Percentiles rank a stretch among this genome's conserved stretches.
Evolutionary conservation across 2,329 filamentous ascomycete genomes (phyloP).

Genomic region (Gnomoniopsis sp.): DNA sequence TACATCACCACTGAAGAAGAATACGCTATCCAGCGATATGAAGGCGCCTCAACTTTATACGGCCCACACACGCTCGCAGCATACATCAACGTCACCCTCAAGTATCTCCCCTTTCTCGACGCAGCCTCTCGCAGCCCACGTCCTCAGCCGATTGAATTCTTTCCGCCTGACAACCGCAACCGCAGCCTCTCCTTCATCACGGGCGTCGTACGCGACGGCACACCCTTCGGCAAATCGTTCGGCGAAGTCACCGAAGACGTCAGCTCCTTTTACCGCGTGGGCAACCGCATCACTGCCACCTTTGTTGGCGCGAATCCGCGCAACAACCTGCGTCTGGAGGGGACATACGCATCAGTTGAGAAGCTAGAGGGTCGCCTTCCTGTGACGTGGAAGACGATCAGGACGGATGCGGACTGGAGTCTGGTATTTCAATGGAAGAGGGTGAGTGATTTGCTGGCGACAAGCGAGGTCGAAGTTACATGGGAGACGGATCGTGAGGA

Average conservation of each 20-base stretch:
- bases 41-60: slow-evolving; percentile 85
- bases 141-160: slow-evolving; percentile 44
- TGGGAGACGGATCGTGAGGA: slow-evolving; percentile 72
- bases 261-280: slow-evolving; percentile 51
- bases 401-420: slow-evolving; percentile 78
- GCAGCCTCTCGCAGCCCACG: slow-evolving; percentile 37
- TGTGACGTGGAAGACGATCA: slow-evolving; percentile 59
- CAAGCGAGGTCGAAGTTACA: slow-evolving; percentile 72
- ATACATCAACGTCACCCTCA: slow-evolving; percentile 76
- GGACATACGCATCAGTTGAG: slow-evolving; percentile 77
- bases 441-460: slow-evolving; percentile 64
- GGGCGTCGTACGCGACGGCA: slow-evolving; percentile 69
- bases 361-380: slow-evolving; percentile 35
- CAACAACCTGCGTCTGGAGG: slow-evolving; percentile 77
- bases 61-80: slow-evolving; percentile 81
- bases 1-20: slow-evolving; percentile 79
- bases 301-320: slow-evolving; percentile 89
- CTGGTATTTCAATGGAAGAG: slow-evolving; percentile 78
- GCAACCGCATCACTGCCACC: slow-evolving; percentile 59
- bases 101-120: slow-evolving; percentile 64
- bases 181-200: slow-evolving; percentile 74
- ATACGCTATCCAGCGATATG: slow-evolving; percentile 80
- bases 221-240: slow-evolving; percentile 64
- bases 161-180: slow-evolving; percentile 75
- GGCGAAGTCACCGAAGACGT: slow-evolving; percentile 62